Base-by-base conservation (phyloP, 176 grass and related monocot species). In the Rhynchospora tenuis region DNA sequence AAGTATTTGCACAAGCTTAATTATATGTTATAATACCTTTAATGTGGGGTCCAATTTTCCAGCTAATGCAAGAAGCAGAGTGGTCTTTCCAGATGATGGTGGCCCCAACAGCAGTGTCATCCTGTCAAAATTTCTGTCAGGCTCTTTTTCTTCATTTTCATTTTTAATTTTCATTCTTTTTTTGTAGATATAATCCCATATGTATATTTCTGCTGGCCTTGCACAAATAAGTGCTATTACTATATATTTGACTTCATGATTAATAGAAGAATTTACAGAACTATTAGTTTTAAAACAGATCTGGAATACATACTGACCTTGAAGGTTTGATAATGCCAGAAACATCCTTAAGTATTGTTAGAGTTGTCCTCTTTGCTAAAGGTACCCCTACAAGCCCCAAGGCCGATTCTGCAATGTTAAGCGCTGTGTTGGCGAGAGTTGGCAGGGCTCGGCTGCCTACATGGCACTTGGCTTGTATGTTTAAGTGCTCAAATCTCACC, bases 11-110 rank as follows among this genome's bases (percentile, higher is more conserved):
- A 71, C 7, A 46, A 22, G n/a, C n/a, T n/a, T n/a, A n/a, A 2
- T 46, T 71, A 19, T 15, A 5, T 5, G 22, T 27, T 28, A 60
- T 13, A 6, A 55, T 27, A 54, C 60, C 85, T 59, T 89, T 29
- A 99, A 86, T 75, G 84, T 9, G 26, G 86, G 86, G 85, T 95
- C 96, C 6, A 99, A 86, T 87, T 99, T 99, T 10, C 96, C 93
- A 26, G 96, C 96, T 48, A 99, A 86, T 0, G 96, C 89, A 9
- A 99, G 88, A 51, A 99, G 82, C 72, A 99, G 89, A 0, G 93
- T 99, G 0, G 96, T 99, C 88, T 99, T 99, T 70, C 96, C 96
- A 17, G 96, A 99, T 60, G 96, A 99, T 19, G 96, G 96, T 19
- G 96, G 96, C 27, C 96, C 96, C 12, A 99, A 85, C 17, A 99